Evolutionary conservation across 306 rosid genomes (phyloP).

Genomic region (Medicago arabica): DNA sequence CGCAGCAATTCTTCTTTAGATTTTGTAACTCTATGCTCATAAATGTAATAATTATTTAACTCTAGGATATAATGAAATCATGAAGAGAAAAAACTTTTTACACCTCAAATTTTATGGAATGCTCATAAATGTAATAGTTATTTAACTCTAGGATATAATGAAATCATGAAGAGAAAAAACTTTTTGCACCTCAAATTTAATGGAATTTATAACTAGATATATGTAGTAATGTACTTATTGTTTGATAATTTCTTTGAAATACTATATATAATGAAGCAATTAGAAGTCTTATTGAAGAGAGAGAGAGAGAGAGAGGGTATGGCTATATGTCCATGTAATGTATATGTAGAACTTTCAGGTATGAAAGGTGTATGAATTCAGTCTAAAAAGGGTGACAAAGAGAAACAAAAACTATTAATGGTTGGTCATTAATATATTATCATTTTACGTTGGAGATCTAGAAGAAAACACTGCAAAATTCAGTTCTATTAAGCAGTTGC

Average conservation of each 20-base stretch:
- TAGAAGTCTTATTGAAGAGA: neutral
- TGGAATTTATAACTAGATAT: neutral
- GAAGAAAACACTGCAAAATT: conserved; percentile 54
- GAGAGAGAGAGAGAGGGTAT: neutral
- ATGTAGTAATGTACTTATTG: neutral
- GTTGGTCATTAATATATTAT: conserved; percentile 6
- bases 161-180: neutral
- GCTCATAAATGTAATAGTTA: neutral
- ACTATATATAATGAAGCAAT: neutral
- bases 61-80: conserved; percentile 2
- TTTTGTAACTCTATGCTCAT: neutral
- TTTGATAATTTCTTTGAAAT: neutral
- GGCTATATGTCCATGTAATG: neutral
- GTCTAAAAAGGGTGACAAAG: conserved; percentile 40
- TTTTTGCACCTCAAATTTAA: neutral
- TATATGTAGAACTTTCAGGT: conserved; percentile 36
- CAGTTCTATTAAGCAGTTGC: conserved; percentile 40
- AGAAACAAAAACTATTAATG: conserved; percentile 29
- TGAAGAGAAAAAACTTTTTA: neutral
- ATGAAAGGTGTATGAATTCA: conserved; percentile 37
- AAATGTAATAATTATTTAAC: neutral
- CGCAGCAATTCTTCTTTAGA: neutral
- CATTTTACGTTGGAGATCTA: conserved; percentile 43
- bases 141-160: neutral
- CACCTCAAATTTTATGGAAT: conserved; percentile 4